A percentile compares a stretch with the other conserved stretches of the same genome.
Evolutionary conservation across 2,329 filamentous ascomycete species (phyloP).

Genomic region (Pseudocercospora ulei): DNA sequence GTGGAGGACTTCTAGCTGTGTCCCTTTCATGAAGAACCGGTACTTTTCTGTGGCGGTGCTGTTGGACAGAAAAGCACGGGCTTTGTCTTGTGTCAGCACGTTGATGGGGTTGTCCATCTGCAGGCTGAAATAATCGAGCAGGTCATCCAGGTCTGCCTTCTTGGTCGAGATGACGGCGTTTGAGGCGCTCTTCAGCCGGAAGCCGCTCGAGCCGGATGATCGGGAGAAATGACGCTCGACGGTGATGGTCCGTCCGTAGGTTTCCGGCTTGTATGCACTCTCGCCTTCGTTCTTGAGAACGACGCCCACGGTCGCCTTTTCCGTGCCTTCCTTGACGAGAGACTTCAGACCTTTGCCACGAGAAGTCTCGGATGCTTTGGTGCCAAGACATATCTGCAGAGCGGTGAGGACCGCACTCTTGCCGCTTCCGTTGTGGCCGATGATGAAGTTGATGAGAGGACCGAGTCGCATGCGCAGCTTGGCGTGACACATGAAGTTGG

Average conservation of each 20-base stretch:
- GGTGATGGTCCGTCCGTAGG: constrained; percentile 75
- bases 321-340: constrained; percentile 80
- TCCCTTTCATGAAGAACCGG: constrained; percentile 90
- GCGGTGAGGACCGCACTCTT: constrained; percentile 94
- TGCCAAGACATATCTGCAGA: constrained; percentile 86
- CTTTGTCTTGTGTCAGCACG: constrained; percentile 88
- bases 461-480: constrained; percentile 75
- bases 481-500: constrained; percentile 94
- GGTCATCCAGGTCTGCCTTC: constrained; percentile 79
- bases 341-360: constrained; percentile 80
- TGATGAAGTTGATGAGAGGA: constrained; percentile 93
- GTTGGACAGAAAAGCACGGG: constrained; percentile 80
- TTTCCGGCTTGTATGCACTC: constrained; percentile 69
- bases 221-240: constrained; percentile 84
- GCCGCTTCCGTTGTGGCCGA: constrained; percentile 93
- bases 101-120: constrained; percentile 97
- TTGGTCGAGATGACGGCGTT: constrained; percentile 68
- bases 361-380: constrained; percentile 86
- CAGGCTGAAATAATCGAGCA: constrained; percentile 82
- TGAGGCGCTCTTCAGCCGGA: constrained; percentile 70
- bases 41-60: constrained; percentile 80
- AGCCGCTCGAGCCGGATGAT: constrained; percentile 59
- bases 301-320: constrained; percentile 64
- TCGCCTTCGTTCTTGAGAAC: constrained; percentile 83
- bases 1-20: constrained; percentile 84